Evolutionary conservation across 176 grass and related monocot genomes (phyloP), one percentile per base, ranked within the genome.

Genomic region (Carex kokanica): DNA sequence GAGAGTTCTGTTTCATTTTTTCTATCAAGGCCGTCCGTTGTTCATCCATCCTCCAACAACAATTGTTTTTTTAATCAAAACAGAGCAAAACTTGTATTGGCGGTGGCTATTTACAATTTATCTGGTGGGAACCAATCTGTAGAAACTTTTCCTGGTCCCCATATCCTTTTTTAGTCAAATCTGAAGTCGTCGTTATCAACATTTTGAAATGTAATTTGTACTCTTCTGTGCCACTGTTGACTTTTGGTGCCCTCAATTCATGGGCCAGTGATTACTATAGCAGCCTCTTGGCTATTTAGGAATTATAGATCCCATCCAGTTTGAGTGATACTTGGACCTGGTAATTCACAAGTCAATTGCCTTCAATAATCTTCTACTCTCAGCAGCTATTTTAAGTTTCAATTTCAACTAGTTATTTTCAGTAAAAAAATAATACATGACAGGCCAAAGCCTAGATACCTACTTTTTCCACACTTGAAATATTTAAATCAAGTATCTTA

Each of bases 301-400:
- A 74, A 24, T 52, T 25, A 21, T 74, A 25, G 21, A 25, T 74
- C 11, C 43, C 20, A 25, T 74, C 21, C 1, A 8, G 21, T n/a
- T n/a, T 43, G 4, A 74, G 10, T 74, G 12, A 52, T 52, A 14
- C 11, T 43, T 71, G 68, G 68, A 43, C 34, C 36, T 45, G 2
- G 21, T 40, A 70, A 8, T 74, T 74, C 41, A 74, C 38, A 74
- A 74, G 70, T 51, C 70, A 74, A 25, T 17, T 74, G 43, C 70
- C 12, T 74, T 43, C 43, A 34, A 32, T 67, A 31, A 65, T 32
- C 1, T 65, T 8, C 64, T 1, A 67, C 64, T 66, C 27, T n/a
- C 29, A 34, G 62, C 15, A 34, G 27, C 4, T 34, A 34, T 34
- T 66, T 32, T 6, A 16, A 34, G 14, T 2, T 66, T 5, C n/a